These are phyloP conservation scores for Barnettozyma vustinii DNA, from an alignment of 805 yeast genomes.

Conservation along the genomic window DNA sequence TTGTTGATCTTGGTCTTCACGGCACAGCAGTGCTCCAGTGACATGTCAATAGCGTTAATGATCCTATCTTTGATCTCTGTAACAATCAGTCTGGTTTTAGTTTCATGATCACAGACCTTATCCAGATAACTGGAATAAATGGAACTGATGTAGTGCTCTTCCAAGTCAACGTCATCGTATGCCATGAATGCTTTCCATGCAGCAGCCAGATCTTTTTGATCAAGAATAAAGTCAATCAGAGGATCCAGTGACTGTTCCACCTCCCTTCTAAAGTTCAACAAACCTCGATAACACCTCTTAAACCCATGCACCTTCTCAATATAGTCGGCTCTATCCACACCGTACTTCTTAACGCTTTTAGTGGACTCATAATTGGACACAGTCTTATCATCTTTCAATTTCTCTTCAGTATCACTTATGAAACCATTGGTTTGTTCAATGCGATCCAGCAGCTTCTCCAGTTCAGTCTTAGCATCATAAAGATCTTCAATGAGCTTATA, in stretches of 20 bases:
- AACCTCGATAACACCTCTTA: slow-evolving; percentile 6
- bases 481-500: slow-evolving; percentile 12
- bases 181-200: slow-evolving; percentile 28
- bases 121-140: slow-evolving; percentile 26
- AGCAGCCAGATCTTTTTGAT: slow-evolving; percentile 17
- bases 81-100: slow-evolving; percentile 23
- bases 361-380: neutral
- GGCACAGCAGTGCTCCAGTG: slow-evolving; percentile 22
- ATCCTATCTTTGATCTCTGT: slow-evolving; percentile 25
- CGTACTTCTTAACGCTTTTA: neutral
- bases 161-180: slow-evolving; percentile 16
- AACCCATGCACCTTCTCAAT: slow-evolving; percentile 8
- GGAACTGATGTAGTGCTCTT: slow-evolving; percentile 22
- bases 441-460: slow-evolving; percentile 14
- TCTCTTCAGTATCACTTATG: neutral
- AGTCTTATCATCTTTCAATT: neutral
- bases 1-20: slow-evolving; percentile 26
- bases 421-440: slow-evolving; percentile 2
- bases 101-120: slow-evolving; percentile 24
- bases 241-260: slow-evolving; percentile 13
- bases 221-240: slow-evolving; percentile 6
- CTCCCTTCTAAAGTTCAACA: slow-evolving; percentile 18
- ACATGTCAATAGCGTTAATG: slow-evolving; percentile 24
- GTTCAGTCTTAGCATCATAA: slow-evolving; percentile 14
- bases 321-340: slow-evolving; percentile 4